Evolutionary conservation across 441 rosid genomes (phyloP).

Genomic region (Croton laevigatus): DNA sequence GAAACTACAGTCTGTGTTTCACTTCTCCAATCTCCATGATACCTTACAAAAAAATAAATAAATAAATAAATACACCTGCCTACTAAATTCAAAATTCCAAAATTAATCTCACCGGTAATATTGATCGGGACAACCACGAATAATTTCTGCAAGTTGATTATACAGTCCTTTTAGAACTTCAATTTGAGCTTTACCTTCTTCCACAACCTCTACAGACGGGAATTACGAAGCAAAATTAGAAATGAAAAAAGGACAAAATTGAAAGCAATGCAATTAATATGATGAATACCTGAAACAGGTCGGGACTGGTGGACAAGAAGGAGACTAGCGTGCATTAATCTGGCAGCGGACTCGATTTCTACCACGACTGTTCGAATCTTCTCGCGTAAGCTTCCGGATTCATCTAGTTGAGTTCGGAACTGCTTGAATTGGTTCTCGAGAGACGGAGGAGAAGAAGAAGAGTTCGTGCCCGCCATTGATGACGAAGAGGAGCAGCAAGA

Average conservation of each 20-base stretch:
- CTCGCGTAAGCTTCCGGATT: constrained; percentile 67
- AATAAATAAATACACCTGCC: background rate
- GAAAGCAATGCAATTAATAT: background rate
- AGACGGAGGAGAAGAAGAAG: constrained; percentile 23
- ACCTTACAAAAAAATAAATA: constrained; percentile 37
- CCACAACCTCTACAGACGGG: constrained; percentile 53
- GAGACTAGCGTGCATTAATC: constrained; percentile 67
- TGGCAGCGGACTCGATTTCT: constrained; percentile 74
- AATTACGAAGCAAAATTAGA: constrained; percentile 7
- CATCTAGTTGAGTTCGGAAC: constrained; percentile 69
- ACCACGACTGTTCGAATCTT: constrained; percentile 67
- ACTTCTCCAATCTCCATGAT: constrained; percentile 93
- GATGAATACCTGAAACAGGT: constrained; percentile 62
- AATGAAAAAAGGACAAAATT: no score
- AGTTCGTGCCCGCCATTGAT: constrained; percentile 32
- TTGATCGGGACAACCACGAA: constrained; percentile 61
- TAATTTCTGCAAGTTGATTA: constrained; percentile 50
- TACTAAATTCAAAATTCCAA: background rate
- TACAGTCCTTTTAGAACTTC: constrained; percentile 55
- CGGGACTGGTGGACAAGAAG: constrained; percentile 88
- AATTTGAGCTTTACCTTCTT: constrained; percentile 59
- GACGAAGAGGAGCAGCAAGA: constrained; percentile 26
- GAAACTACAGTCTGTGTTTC: constrained; percentile 85
- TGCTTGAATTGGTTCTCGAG: constrained; percentile 82
- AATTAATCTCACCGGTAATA: constrained; percentile 57